Conservation (phyloP, 495 filamentous ascomycete genomes). For the Trypethelium eluteriae region DNA sequence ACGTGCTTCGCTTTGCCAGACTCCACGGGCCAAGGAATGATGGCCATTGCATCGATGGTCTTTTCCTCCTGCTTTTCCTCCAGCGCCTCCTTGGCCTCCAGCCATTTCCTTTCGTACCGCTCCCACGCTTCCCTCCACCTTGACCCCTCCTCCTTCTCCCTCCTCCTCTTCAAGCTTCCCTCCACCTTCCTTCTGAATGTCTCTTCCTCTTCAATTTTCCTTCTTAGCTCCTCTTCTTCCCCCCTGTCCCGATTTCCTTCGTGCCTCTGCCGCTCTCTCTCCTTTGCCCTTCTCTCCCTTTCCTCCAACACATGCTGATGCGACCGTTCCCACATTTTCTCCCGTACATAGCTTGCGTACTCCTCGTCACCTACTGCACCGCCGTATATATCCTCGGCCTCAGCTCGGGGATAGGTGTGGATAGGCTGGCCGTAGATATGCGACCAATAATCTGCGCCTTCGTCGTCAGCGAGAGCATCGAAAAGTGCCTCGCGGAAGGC, state of each 20-base stretch:
- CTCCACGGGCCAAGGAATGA: slow-evolving; percentile 72
- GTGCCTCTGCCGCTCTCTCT: slow-evolving; percentile 45
- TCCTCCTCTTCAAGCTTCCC: slow-evolving; percentile 24
- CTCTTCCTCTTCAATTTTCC: slow-evolving; percentile 34
- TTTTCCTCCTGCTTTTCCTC: slow-evolving; percentile 23
- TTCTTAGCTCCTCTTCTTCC: slow-evolving; percentile 37
- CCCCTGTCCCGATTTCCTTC: slow-evolving; percentile 40
- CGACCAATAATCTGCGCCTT: slow-evolving; percentile 83
- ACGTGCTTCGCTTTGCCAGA: slow-evolving; percentile 56
- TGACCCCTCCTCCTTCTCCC: slow-evolving; percentile 27
- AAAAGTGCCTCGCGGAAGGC: slow-evolving; percentile 96
- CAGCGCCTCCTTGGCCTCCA: slow-evolving; percentile 47
- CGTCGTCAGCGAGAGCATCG: slow-evolving; percentile 97
- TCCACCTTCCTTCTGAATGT: slow-evolving; percentile 32
- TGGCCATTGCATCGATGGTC: slow-evolving; percentile 28
- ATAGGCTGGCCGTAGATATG: slow-evolving; percentile 91
- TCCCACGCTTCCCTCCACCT: slow-evolving; percentile 47
- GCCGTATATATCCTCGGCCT: slow-evolving; percentile 52
- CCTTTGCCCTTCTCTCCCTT: slow-evolving; percentile 48
- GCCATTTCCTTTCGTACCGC: slow-evolving; percentile 45
- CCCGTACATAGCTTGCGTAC: slow-evolving; percentile 74
- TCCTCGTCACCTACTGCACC: slow-evolving; percentile 74
- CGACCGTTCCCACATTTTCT: slow-evolving; percentile 89
- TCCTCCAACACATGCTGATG: slow-evolving; percentile 56
- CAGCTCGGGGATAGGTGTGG: slow-evolving; percentile 54